These are phyloP conservation scores for Phlebiopsis flavidoalba DNA, from an alignment of 768 basidiomycete genomes.

Conservation along the genomic window DNA sequence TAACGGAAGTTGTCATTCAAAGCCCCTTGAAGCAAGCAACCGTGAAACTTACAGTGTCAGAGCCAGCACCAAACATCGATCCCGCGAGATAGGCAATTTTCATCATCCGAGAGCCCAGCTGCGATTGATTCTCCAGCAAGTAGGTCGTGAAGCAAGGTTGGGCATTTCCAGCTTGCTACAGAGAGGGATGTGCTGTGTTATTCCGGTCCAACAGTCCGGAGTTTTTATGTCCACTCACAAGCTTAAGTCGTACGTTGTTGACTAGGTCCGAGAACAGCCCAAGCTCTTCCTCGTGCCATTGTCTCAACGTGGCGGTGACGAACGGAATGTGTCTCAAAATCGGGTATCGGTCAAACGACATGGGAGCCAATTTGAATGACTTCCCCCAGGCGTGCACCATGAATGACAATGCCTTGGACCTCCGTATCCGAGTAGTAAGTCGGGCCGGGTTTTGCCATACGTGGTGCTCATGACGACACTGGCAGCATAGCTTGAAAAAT, in stretches of 20 bases:
- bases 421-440: slow-evolving; percentile 32
- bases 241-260: slow-evolving; percentile 21
- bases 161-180: slow-evolving; percentile 22
- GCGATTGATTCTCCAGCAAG: slow-evolving; percentile 30
- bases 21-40: neutral
- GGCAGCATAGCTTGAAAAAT: slow-evolving; percentile 29
- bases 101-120: slow-evolving; percentile 28
- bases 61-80: slow-evolving; percentile 38
- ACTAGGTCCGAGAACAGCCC: slow-evolving; percentile 28
- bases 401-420: slow-evolving; percentile 27
- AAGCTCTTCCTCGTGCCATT: slow-evolving; percentile 43
- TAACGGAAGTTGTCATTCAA: neutral
- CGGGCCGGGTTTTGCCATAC: slow-evolving; percentile 34
- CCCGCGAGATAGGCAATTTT: slow-evolving; percentile 36
- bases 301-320: slow-evolving; percentile 49
- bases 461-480: slow-evolving; percentile 33
- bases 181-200: neutral
- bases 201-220: no score
- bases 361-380: slow-evolving; percentile 26
- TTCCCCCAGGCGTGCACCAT: slow-evolving; percentile 27
- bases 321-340: slow-evolving; percentile 45
- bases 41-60: slow-evolving; percentile 30
- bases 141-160: slow-evolving; percentile 31
- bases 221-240: slow-evolving; percentile 20
- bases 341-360: slow-evolving; percentile 31